Evolutionary conservation across 208 protist species (phyloP), one percentile per base, ranked within the genome.

Genomic region (Entamoeba histolytica): DNA sequence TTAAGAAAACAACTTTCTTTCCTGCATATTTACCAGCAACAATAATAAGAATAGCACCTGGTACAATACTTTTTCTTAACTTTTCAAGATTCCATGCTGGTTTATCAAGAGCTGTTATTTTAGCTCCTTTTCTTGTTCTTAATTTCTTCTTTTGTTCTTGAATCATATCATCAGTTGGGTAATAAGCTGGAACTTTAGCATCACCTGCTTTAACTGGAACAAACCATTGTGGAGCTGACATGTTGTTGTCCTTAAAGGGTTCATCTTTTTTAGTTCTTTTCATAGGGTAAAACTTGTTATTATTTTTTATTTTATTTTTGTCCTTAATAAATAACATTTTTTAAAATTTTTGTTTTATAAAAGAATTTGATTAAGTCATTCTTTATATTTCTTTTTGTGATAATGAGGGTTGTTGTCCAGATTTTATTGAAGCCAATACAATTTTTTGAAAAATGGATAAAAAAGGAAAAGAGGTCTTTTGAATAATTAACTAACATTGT

Each of bases 1-100:
- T 99, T 50, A 99, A 96, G 95, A 98, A 97, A 44, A 99, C 97
- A n/a, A 98, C 98, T 93, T 98, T 97, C 95, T 97, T 49, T 94
- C 98, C 98, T 95, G 97, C 96, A 96, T 98, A 99, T 94, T 96
- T 96, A 93, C 98, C 98, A 91, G 98, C 97, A 47, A 99, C 96
- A 93, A 99, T 96, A 94, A 99, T 99, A 12, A 98, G 93, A 49
- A 98, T 97, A 57, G 97, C 98, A 91, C 97, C 98, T 49, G 97
- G 97, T 91, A 91, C 69, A 44, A 93, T 78, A 28, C 15, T 78
- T 19, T 78, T 78, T 78, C 61, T 78, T 35, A 78, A 78, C 4
- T 78, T 23, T 35, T 78, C 61, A 28, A 78, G 61, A 8, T 78
- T 78, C 28, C 28, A 23, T 78, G 61, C 61, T 23, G 61, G 61